Base-by-base conservation (phyloP, 2,329 filamentous ascomycete species). In the Triangularia verruculosa region DNA sequence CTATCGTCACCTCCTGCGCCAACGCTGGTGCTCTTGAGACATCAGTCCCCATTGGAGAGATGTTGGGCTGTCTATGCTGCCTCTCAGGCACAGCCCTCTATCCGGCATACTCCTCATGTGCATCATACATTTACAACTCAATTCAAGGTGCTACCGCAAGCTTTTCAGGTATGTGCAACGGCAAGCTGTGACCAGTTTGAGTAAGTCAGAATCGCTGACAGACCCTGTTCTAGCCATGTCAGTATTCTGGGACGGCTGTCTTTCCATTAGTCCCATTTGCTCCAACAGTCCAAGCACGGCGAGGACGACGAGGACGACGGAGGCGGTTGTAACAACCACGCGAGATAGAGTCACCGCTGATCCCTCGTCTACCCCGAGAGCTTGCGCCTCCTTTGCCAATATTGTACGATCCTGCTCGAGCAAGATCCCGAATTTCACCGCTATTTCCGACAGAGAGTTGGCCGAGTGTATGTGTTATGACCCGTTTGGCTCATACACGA, bases 401-500 rank as follows among this genome's bases (percentile, higher is more conserved):
- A 27, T 72, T 24, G 64, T 64, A 28, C 8, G 17, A n/a, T 71
- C 69, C 7, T 73, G 72, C 65, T 64, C 61, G 3, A 15, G 12
- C 3, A 52, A 61, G 13, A 25, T 64, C 9, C 39, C 39, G 1
- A 47, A 47, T 17, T 47, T 47, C 39, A 47, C 39, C n/a, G 39
- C 39, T 9, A 61, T 66, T 22, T 22, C 52, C n/a, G 39, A 56
- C 9, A 32, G 3, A 8, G 57, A 69, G 4, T 34, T 61, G 12
- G 71, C 70, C 1, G 64, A 59, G 2, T 74, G 73, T 57, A 30
- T 74, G 12, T 74, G 73, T 64, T 68, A 67, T 58, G 61, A 67
- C 20, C 32, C 54, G 12, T 63, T 62, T 3, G 64, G 66, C 13
- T 47, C 27, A 5, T 68, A 64, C 57, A 70, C 70, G 39, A 73